Evolutionary conservation across 257 asterid genomes (phyloP), one percentile per base, ranked within the genome.

Genomic region (Cynanchum wilfordii): DNA sequence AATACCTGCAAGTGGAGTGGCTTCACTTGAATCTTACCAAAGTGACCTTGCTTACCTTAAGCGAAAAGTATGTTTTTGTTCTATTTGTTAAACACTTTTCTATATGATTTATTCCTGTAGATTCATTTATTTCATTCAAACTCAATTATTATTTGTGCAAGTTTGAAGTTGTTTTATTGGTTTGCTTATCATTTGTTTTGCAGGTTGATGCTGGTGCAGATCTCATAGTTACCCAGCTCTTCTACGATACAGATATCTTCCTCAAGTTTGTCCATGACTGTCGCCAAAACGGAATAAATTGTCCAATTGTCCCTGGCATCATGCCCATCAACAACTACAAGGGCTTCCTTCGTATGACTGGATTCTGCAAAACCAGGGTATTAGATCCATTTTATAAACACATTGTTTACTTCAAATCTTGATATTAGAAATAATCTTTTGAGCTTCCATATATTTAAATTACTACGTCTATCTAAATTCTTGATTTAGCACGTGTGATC

Each of bases 201-300:
- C 89, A 95, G 99, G 95, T 92, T 86, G 99, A 95, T 86, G 97
- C 99, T 59, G 99, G 99, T 44, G 98, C 85, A 58, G 99, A 95
- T 75, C 80, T 95, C 79, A 92, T 95, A 74, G 70, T 95, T 44
- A 92, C 99, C 68, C 99, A 95, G 77, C 98, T 95, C 77, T 95
- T 95, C 82, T 95, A 95, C 29, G 99, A 95, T 78, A 92, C 96
- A 5, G 99, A 95, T 80, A 86, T 84, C 75, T 95, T 92, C 89
- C 98, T 95, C 75, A 95, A 95, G 59, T 95, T 95, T 68, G 96
- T 95, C 62, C 75, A 84, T 79, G 99, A 95, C 78, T 95, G 99
- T 80, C 98, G 96, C 79, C 95, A 92, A 82, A 84, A 90, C 71
- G 99, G 99, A 70, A 95, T 95, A 62, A 89, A 85, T 25, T 87